Conservation (phyloP, 2,329 filamentous ascomycete species). For the Daldinia sp. region DNA sequence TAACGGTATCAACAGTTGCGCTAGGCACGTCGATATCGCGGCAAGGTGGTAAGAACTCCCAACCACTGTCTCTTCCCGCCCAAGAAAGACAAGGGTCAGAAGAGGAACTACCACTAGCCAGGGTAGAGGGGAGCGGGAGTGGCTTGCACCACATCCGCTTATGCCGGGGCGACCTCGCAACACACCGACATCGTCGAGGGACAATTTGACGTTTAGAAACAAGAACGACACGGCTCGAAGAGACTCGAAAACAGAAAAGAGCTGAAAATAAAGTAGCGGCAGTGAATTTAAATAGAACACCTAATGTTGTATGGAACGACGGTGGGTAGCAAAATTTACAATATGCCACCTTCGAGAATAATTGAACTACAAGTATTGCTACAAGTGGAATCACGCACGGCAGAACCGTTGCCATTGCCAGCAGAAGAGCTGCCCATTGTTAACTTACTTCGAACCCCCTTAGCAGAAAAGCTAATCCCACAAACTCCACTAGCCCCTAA, state of each 20-base stretch:
- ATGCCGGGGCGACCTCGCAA: constrained; percentile 30
- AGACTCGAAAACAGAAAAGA: not conserved
- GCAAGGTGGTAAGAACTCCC: not conserved
- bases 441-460: too few relatives aligned
- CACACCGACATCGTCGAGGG: constrained; percentile 3
- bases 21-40: not conserved
- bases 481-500: too few relatives aligned
- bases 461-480: too few relatives aligned
- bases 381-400: too few relatives aligned
- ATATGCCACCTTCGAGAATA: too few relatives aligned
- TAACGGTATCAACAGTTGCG: constrained; percentile 13
- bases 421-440: too few relatives aligned
- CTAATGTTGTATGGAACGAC: too few relatives aligned
- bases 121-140: constrained; percentile 5
- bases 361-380: too few relatives aligned
- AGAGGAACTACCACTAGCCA: not conserved
- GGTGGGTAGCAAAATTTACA: too few relatives aligned
- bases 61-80: not conserved
- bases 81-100: not conserved
- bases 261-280: too few relatives aligned
- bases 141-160: constrained; percentile 36
- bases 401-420: too few relatives aligned
- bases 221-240: not conserved
- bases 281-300: too few relatives aligned
- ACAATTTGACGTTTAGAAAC: not conserved